Conservation (phyloP, 768 basidiomycete species). For the Termitomyces sp. region DNA sequence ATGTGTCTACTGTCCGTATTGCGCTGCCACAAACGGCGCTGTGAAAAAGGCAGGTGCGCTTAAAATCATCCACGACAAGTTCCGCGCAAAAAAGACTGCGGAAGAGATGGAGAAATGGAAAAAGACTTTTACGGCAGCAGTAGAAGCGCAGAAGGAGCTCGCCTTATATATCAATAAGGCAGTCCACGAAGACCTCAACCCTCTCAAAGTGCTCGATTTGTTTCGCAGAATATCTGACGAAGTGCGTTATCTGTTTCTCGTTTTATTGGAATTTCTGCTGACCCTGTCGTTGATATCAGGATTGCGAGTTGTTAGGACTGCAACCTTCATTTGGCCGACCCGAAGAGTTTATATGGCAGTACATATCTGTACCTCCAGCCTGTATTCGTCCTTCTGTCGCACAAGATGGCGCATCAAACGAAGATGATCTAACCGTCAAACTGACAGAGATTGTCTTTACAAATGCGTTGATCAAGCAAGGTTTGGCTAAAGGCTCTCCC, state of each 20-base stretch:
- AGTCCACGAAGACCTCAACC: conserved; percentile 89
- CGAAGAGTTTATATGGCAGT: conserved; percentile 99
- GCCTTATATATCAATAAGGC: conserved; percentile 82
- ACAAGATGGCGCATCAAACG: conserved; percentile 97
- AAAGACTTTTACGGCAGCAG: conserved; percentile 71
- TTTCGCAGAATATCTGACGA: conserved; percentile 92
- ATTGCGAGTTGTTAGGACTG: conserved; percentile 91
- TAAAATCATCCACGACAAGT: conserved; percentile 98
- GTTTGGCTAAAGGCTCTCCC: conserved; percentile 81
- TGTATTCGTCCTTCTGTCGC: conserved; percentile 97
- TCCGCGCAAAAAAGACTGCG: conserved; percentile 87
- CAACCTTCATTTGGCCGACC: conserved; percentile 87
- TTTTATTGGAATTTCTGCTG: background rate
- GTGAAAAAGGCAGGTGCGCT: conserved; percentile 95
- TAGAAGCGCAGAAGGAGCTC: conserved; percentile 85
- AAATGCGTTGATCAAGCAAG: conserved; percentile 89
- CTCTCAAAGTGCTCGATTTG: conserved; percentile 87
- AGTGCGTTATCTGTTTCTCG: conserved; percentile 32
- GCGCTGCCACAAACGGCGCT: conserved; percentile 87
- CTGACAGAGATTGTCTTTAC: conserved; percentile 95
- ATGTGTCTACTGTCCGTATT: conserved; percentile 88
- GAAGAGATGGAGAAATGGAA: conserved; percentile 89
- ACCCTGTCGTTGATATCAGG: conserved; percentile 38
- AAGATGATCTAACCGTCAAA: conserved; percentile 97
- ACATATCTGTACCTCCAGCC: conserved; percentile 95